Conservation (phyloP, 2,329 filamentous ascomycete genomes). For the Fusarium torulosum region DNA sequence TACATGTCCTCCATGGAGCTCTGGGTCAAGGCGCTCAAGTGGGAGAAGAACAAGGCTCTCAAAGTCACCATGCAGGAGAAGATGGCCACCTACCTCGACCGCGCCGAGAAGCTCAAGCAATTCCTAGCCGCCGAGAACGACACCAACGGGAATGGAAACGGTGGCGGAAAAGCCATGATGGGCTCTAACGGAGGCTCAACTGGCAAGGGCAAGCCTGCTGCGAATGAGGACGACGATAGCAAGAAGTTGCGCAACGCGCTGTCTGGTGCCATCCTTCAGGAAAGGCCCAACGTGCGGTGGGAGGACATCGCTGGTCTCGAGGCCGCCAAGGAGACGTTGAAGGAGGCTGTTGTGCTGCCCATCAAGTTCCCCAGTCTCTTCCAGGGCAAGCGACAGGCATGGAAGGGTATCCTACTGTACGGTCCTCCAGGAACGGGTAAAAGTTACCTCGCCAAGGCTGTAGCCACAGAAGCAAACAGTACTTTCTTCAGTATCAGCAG, state of each 20-base stretch:
- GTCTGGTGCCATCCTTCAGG: slow-evolving; percentile 90
- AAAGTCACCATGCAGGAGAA: slow-evolving; percentile 98
- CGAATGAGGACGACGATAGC: slow-evolving; percentile 82
- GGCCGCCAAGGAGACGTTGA: slow-evolving; percentile 93
- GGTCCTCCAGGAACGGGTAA: slow-evolving; percentile 97
- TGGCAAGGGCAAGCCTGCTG: slow-evolving; percentile 68
- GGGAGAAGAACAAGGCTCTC: slow-evolving; percentile 98
- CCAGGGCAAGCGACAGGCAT: slow-evolving; percentile 94
- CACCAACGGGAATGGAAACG: slow-evolving; percentile 71
- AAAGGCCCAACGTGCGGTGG: slow-evolving; percentile 97
- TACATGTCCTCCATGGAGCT: slow-evolving; percentile 97
- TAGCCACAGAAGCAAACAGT: slow-evolving; percentile 97
- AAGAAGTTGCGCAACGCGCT: slow-evolving; percentile 96
- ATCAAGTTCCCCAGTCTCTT: slow-evolving; percentile 99
- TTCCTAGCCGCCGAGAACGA: slow-evolving; percentile 84
- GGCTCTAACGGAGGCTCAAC: slow-evolving; percentile 78
- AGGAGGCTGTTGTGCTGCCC: slow-evolving; percentile 96
- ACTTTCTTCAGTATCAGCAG: slow-evolving; percentile 99
- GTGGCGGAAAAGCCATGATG: slow-evolving; percentile 72
- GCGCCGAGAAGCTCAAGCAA: slow-evolving; percentile 96
- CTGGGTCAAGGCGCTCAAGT: slow-evolving; percentile 99
- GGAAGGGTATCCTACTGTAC: slow-evolving; percentile 97
- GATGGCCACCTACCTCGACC: slow-evolving; percentile 97
- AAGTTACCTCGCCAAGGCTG: slow-evolving; percentile 96
- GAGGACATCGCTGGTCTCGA: slow-evolving; percentile 98